Percentiles rank a stretch among this genome's conserved stretches.
These are phyloP conservation scores for Gossypium gossypioides DNA, from an alignment of 441 rosid species.

Conservation along the genomic window DNA sequence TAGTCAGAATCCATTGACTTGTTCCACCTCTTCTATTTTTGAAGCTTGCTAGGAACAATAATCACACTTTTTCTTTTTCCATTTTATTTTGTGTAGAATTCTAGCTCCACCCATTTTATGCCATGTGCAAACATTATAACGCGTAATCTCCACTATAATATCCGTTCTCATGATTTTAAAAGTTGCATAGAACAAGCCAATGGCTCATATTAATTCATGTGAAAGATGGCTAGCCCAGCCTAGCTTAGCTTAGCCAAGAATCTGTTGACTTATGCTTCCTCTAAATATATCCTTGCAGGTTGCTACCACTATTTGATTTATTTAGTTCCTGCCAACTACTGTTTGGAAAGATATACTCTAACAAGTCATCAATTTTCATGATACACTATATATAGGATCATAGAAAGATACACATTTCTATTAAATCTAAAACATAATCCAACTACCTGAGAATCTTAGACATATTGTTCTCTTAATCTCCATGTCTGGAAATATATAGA, in stretches of 20 bases:
- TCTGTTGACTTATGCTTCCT: background rate
- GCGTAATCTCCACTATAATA: background rate
- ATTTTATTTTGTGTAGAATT: background rate
- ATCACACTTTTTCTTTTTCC: background rate
- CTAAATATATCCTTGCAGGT: background rate
- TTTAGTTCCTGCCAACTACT: background rate
- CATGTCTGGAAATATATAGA: background rate
- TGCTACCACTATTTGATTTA: background rate
- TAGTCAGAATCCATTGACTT: background rate
- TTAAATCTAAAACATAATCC: conserved; percentile 2
- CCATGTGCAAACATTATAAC: background rate
- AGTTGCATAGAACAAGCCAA: background rate
- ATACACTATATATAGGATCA: background rate
- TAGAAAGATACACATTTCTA: background rate
- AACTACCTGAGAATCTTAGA: background rate
- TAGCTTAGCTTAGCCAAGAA: background rate
- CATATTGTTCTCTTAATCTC: background rate
- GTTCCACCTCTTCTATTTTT: background rate
- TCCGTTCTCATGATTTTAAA: background rate
- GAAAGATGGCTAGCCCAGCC: background rate
- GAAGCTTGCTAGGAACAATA: background rate
- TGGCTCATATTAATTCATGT: background rate
- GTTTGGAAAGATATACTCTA: background rate
- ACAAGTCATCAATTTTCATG: background rate
- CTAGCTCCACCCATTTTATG: background rate